Conservation (phyloP, 805 yeast genomes). For the Lachancea sp. region DNA sequence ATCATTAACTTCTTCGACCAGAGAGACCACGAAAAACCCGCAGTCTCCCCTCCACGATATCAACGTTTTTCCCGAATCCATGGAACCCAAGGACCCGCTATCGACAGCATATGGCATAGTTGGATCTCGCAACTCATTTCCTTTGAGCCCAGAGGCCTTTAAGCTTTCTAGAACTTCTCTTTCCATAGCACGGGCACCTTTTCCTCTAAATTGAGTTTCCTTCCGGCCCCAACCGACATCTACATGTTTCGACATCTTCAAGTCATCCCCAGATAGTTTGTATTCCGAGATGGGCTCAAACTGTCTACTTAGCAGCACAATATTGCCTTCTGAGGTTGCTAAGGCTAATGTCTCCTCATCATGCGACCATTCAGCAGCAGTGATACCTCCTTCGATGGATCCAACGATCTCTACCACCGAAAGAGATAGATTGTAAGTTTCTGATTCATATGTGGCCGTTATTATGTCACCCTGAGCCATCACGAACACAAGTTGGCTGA, state of each 20-base stretch:
- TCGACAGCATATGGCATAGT: slow-evolving; percentile 74
- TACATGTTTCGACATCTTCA: slow-evolving; percentile 70
- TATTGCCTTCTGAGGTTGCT: slow-evolving; percentile 53
- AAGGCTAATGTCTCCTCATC: slow-evolving; percentile 83
- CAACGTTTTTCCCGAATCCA: slow-evolving; percentile 43
- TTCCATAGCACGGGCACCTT: slow-evolving; percentile 77
- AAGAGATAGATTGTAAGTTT: slow-evolving; percentile 40
- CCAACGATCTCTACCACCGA: slow-evolving; percentile 72
- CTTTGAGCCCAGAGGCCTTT: slow-evolving; percentile 56
- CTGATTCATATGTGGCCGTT: slow-evolving; percentile 53
- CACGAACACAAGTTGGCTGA: slow-evolving; percentile 58
- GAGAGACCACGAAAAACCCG: slow-evolving; percentile 65
- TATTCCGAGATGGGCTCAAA: slow-evolving; percentile 77
- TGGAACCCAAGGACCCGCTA: slow-evolving; percentile 51
- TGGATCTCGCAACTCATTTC: slow-evolving; percentile 73
- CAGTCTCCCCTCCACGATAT: slow-evolving; percentile 97
- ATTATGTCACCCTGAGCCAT: slow-evolving; percentile 71
- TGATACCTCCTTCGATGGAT: slow-evolving; percentile 67
- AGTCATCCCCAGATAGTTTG: slow-evolving; percentile 52
- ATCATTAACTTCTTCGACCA: slow-evolving; percentile 45
- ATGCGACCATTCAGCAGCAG: slow-evolving; percentile 77
- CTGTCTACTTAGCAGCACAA: slow-evolving; percentile 62
- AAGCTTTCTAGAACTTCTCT: slow-evolving; percentile 48
- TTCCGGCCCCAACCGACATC: slow-evolving; percentile 98
- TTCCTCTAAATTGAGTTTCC: slow-evolving; percentile 94